Evolutionary conservation across 306 rosid genomes (phyloP).

Genomic region (Clitoria ternatea): DNA sequence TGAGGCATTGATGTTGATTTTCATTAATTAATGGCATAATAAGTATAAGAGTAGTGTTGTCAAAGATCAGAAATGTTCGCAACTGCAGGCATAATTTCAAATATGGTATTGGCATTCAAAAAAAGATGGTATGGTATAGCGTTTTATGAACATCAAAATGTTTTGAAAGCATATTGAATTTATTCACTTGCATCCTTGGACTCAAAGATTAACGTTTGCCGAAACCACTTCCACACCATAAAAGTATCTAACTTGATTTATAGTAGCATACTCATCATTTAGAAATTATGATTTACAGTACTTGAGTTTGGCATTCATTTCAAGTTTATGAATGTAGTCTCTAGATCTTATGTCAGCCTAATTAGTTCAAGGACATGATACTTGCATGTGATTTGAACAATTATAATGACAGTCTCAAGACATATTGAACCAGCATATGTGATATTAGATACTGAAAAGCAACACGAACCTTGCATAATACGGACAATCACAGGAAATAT

Average conservation of each 20-base stretch:
- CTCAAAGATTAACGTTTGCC: not conserved
- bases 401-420: slow-evolving; percentile 58
- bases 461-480: too few species aligned
- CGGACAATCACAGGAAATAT: too few species aligned
- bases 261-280: slow-evolving; percentile 2
- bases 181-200: not conserved
- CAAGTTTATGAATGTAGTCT: slow-evolving; percentile 61
- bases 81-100: too few species aligned
- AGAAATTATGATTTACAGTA: too few species aligned
- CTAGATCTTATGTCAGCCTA: slow-evolving; percentile 92
- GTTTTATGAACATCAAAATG: not conserved
- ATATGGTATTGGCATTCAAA: too few species aligned
- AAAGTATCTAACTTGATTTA: not conserved
- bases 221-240: not conserved
- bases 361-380: slow-evolving; percentile 84
- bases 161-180: slow-evolving; percentile 2
- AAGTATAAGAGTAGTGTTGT: too few species aligned
- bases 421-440: too few species aligned
- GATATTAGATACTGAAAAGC: too few species aligned
- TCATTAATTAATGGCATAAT: too few species aligned
- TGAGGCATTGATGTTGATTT: too few species aligned
- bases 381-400: slow-evolving; percentile 73
- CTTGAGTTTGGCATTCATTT: slow-evolving; percentile 28
- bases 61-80: too few species aligned
- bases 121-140: too few species aligned